A percentile compares a stretch with the other conserved stretches of the same genome.
phyloP scores from a whole-genome alignment of 768 basidiomycete genomes.

The Podaxis sp. region DNA sequence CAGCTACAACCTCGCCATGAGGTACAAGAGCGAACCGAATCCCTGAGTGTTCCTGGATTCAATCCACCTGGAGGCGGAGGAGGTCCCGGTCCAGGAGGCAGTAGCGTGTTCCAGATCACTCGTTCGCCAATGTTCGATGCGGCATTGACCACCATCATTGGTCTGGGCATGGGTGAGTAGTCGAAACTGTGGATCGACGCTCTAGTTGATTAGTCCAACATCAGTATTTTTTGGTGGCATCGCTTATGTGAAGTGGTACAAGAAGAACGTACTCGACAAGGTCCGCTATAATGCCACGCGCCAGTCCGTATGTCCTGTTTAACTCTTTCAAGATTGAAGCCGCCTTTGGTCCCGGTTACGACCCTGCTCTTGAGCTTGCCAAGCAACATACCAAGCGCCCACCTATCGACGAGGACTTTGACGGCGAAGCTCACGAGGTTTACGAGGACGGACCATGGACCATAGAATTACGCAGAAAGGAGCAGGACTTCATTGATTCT shows the following conservation, averaged over 20 bases:
- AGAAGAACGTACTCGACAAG: conserved; percentile 76
- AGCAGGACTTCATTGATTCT: conserved; percentile 71
- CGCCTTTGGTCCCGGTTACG: conserved; percentile 78
- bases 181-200: not conserved
- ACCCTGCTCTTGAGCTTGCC: conserved; percentile 75
- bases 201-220: conserved; percentile 7
- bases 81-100: conserved; percentile 27
- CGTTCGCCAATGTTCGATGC: conserved; percentile 47
- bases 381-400: conserved; percentile 37
- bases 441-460: conserved; percentile 43
- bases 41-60: conserved; percentile 36
- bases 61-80: conserved; percentile 35
- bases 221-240: conserved; percentile 69
- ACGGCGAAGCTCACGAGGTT: conserved; percentile 22
- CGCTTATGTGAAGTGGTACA: conserved; percentile 76
- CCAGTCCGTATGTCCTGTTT: not conserved
- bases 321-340: conserved; percentile 55
- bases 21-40: conserved; percentile 35
- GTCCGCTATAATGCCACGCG: conserved; percentile 29
- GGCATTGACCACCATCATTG: conserved; percentile 54
- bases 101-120: conserved; percentile 31
- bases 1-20: conserved; percentile 30
- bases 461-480: conserved; percentile 62
- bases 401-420: conserved; percentile 17
- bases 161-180: conserved; percentile 52